Conservation (phyloP, 2,329 filamentous ascomycete genomes). For the Dothideomycetes sp. region DNA sequence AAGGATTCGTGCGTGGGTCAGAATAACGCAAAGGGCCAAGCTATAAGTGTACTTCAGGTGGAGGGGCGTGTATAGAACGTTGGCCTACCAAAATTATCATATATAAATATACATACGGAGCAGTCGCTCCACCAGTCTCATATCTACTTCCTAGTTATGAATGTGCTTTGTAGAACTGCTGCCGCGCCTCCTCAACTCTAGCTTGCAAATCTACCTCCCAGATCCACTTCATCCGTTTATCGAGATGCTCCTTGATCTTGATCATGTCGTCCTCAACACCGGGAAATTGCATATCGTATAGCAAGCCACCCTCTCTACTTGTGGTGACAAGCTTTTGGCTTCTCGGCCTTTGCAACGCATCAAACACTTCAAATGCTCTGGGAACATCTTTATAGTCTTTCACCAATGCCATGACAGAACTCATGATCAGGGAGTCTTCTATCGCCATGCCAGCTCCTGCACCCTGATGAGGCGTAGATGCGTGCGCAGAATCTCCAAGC, state of each 20-base stretch:
- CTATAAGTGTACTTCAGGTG: neutral
- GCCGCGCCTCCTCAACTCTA: neutral
- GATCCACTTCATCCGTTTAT: constrained; percentile 25
- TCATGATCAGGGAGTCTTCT: constrained; percentile 41
- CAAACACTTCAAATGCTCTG: constrained; percentile 27
- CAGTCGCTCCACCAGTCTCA: neutral
- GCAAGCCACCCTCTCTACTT: constrained; percentile 26
- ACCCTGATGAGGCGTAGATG: constrained; percentile 43
- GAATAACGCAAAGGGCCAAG: neutral
- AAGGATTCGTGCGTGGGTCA: constrained; percentile 40
- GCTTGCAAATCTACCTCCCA: constrained; percentile 24
- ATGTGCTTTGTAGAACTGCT: neutral
- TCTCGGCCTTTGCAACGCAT: constrained; percentile 26
- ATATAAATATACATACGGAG: too few relatives aligned
- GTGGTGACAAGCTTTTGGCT: constrained; percentile 28
- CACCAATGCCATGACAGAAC: constrained; percentile 23
- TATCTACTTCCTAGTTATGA: neutral
- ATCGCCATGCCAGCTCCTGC: constrained; percentile 46
- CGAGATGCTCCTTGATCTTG: constrained; percentile 20
- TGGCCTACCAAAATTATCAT: too few relatives aligned
- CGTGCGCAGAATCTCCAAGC: constrained; percentile 48
- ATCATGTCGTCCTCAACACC: constrained; percentile 24
- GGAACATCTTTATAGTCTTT: constrained; percentile 15
- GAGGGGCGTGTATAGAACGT: neutral
- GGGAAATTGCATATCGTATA: constrained; percentile 28